These are phyloP conservation scores for Medicago arabica DNA, from an alignment of 306 rosid genomes.

Conservation along the genomic window DNA sequence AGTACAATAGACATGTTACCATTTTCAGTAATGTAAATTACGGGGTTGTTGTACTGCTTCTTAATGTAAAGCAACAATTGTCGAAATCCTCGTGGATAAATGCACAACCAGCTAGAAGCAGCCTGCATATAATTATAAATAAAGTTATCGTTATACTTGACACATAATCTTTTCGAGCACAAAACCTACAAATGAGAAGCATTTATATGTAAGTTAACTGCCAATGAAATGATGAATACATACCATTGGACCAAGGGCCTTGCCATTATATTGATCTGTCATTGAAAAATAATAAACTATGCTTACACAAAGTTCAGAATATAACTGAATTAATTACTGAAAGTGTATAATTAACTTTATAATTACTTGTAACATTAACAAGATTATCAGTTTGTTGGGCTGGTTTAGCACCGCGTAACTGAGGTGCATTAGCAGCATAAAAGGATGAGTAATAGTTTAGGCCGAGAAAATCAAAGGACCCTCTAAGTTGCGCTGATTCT, in stretches of 20 bases:
- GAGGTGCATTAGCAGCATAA: conserved; percentile 49
- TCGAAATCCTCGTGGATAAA: conserved; percentile 51
- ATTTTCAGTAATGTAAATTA: conserved; percentile 54
- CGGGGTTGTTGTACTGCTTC: conserved; percentile 47
- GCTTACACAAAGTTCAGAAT: conserved; percentile 8
- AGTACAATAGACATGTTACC: conserved; percentile 34
- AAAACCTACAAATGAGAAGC: conserved; percentile 11
- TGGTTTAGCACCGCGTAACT: conserved; percentile 36
- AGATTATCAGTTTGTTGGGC: conserved; percentile 48
- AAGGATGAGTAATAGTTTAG: conserved; percentile 52
- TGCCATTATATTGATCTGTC: conserved; percentile 46
- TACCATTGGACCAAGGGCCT: conserved; percentile 45
- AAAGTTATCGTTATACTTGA: background rate
- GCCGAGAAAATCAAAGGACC: conserved; percentile 52
- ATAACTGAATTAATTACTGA: conserved; percentile 17
- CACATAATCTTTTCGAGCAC: background rate
- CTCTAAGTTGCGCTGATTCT: conserved; percentile 44
- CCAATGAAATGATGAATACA: conserved; percentile 33
- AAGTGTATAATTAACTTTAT: conserved; percentile 30
- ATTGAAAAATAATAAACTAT: conserved; percentile 11
- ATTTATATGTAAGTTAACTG: conserved; percentile 22
- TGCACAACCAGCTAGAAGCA: conserved; percentile 44
- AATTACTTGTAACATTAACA: conserved; percentile 49
- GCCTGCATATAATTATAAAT: conserved; percentile 40
- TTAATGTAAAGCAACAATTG: conserved; percentile 45